A percentile compares a stretch with the other conserved stretches of the same genome.
Evolutionary conservation across 192 early-diverging fungal genomes (phyloP).

Genomic region (Entomortierella lignicola): DNA sequence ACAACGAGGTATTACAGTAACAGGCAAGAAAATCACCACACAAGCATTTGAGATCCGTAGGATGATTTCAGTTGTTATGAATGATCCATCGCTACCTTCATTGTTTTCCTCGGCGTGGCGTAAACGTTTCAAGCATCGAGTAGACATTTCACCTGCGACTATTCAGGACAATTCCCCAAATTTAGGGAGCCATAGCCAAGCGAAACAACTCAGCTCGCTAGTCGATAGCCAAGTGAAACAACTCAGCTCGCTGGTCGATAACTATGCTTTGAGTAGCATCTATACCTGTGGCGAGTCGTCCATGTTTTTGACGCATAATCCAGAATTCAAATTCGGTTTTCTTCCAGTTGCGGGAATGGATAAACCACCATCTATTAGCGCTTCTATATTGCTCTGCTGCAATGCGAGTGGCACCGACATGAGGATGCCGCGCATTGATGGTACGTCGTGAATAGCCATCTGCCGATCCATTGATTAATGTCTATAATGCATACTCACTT

Average conservation of each 20-base stretch:
- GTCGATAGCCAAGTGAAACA: too few relatives aligned
- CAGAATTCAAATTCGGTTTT: not conserved
- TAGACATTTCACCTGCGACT: not conserved
- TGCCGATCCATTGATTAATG: too few relatives aligned
- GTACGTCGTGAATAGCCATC: too few relatives aligned
- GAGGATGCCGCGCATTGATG: too few relatives aligned
- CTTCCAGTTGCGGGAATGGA: not conserved
- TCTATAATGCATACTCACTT: too few relatives aligned
- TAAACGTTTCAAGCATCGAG: not conserved
- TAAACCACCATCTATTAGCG: not conserved
- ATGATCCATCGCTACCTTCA: not conserved
- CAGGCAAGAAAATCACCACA: not conserved
- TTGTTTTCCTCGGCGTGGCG: not conserved
- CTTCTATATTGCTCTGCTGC: not conserved
- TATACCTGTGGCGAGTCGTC: too few relatives aligned
- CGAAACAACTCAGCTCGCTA: not conserved
- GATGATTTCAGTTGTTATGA: not conserved
- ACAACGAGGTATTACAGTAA: not conserved
- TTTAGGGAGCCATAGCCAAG: not conserved
- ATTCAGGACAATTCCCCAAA: not conserved
- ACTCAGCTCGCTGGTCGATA: too few relatives aligned
- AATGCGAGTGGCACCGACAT: not conserved
- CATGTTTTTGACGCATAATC: not conserved
- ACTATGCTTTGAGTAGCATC: too few relatives aligned
- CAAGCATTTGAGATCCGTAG: constrained; percentile 3